Percentiles rank a stretch among this genome's conserved stretches.
These are phyloP conservation scores for Corchorus capsularis DNA, from an alignment of 345 rosid genomes.

Conservation along the genomic window DNA sequence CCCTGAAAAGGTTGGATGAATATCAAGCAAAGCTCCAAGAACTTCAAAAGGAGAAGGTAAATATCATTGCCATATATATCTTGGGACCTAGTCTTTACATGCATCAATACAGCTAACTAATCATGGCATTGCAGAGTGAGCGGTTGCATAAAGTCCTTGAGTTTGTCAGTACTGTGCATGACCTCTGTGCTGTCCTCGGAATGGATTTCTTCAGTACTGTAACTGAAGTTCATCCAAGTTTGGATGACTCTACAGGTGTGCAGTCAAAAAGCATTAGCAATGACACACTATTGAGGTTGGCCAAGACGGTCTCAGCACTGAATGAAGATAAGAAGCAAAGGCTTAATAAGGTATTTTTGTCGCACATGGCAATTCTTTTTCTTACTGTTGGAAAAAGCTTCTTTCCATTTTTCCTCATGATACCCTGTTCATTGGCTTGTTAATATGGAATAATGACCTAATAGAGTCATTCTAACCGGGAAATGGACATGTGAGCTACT, in stretches of 20 bases:
- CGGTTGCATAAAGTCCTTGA: constrained; percentile 91
- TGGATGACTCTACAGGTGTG: constrained; percentile 62
- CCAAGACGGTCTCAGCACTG: constrained; percentile 71
- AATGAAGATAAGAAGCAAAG: constrained; percentile 89
- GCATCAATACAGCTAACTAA: constrained; percentile 17
- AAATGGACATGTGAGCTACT: background rate
- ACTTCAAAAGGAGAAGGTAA: constrained; percentile 94
- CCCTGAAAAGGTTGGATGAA: constrained; percentile 80
- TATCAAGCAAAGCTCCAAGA: constrained; percentile 77
- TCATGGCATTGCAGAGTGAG: constrained; percentile 59
- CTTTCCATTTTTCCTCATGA: background rate
- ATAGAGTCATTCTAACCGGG: background rate
- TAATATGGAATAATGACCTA: background rate
- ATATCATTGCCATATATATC: background rate
- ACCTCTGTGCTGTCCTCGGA: constrained; percentile 86
- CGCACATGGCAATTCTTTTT: background rate
- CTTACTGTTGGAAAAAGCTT: background rate
- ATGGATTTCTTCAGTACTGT: constrained; percentile 83
- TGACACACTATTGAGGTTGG: constrained; percentile 77
- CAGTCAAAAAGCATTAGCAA: constrained; percentile 93
- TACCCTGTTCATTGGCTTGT: background rate
- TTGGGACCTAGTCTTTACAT: constrained; percentile 2
- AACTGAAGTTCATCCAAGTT: constrained; percentile 94
- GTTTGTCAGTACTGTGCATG: constrained; percentile 91
- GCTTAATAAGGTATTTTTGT: constrained; percentile 63